Percentiles rank a stretch among this genome's conserved stretches.
Conservation (phyloP, 2,329 filamentous ascomycete species). For the Phoma sp. region DNA sequence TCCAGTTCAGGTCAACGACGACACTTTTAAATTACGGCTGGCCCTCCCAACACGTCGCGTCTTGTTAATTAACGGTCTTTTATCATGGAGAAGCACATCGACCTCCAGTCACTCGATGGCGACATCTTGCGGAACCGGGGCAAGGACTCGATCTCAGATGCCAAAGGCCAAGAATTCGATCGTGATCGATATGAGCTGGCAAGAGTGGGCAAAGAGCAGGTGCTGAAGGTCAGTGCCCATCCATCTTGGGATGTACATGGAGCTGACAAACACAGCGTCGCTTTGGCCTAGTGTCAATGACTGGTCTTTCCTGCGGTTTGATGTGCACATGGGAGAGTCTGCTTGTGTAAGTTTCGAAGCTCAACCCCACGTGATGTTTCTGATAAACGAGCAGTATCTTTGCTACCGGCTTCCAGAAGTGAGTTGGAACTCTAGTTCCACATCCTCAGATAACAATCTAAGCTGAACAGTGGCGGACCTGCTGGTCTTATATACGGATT, state of each 20-base stretch:
- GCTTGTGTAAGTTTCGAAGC: conserved; percentile 37
- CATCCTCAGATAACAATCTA: background rate
- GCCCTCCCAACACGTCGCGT: background rate
- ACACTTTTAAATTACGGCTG: conserved; percentile 1
- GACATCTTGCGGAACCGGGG: conserved; percentile 29
- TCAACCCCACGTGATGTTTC: background rate
- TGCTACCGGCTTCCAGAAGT: conserved; percentile 46
- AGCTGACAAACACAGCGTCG: conserved; percentile 38
- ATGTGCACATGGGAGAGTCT: conserved; percentile 50
- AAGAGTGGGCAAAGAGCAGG: conserved; percentile 44
- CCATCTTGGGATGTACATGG: background rate
- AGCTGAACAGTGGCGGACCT: conserved; percentile 40
- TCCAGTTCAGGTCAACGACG: conserved; percentile 6
- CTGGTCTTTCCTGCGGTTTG: conserved; percentile 45
- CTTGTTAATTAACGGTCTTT: background rate
- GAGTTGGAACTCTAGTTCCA: conserved; percentile 8
- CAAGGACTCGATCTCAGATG: conserved; percentile 32
- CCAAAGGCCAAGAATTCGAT: conserved; percentile 38
- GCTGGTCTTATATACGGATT: conserved; percentile 48
- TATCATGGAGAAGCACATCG: conserved; percentile 42
- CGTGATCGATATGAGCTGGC: conserved; percentile 44
- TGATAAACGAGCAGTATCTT: conserved; percentile 35
- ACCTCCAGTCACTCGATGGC: conserved; percentile 37
- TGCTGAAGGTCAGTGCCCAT: conserved; percentile 40
- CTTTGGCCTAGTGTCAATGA: conserved; percentile 47